phyloP scores from a whole-genome alignment of 768 basidiomycete genomes.

The Amanita pseudoporphyria region DNA sequence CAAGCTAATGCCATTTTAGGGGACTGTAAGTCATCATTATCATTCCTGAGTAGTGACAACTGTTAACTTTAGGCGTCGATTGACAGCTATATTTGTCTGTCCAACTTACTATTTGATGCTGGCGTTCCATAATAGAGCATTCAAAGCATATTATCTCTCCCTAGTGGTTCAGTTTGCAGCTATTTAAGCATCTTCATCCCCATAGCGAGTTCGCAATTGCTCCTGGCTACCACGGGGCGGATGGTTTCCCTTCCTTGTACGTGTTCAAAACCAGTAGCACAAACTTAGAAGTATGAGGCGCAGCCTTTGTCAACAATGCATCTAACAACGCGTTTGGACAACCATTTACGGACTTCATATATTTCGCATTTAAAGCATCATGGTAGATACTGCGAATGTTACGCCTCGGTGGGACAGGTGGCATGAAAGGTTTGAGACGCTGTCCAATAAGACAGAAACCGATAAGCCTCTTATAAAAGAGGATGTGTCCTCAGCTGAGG shows the following conservation, averaged over 20 bases:
- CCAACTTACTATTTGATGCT: slow-evolving; percentile 30
- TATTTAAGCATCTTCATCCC: not conserved
- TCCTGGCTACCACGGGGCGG: slow-evolving; percentile 28
- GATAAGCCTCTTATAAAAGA: slow-evolving; percentile 21
- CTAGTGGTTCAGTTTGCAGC: not conserved
- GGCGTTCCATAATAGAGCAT: slow-evolving; percentile 21
- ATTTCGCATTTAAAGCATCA: slow-evolving; percentile 22
- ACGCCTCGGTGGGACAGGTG: slow-evolving; percentile 27
- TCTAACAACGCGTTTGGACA: slow-evolving; percentile 28
- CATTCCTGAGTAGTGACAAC: too few relatives aligned
- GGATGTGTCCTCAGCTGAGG: slow-evolving; percentile 17
- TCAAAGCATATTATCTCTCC: slow-evolving; percentile 19
- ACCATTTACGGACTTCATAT: slow-evolving; percentile 28
- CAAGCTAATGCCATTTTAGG: slow-evolving; percentile 27
- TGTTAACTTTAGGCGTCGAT: not conserved
- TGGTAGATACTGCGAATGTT: slow-evolving; percentile 21
- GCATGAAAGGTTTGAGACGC: slow-evolving; percentile 27
- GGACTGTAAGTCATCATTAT: slow-evolving; percentile 22
- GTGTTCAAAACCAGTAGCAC: slow-evolving; percentile 8
- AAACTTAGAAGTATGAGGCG: slow-evolving; percentile 1
- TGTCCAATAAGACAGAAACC: slow-evolving; percentile 31
- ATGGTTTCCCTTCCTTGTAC: slow-evolving; percentile 28
- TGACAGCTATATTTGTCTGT: slow-evolving; percentile 34
- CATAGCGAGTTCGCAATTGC: slow-evolving; percentile 35
- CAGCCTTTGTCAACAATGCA: slow-evolving; percentile 22